Conservation (phyloP, 805 yeast genomes). For the Myxozyma melibiosi region DNA sequence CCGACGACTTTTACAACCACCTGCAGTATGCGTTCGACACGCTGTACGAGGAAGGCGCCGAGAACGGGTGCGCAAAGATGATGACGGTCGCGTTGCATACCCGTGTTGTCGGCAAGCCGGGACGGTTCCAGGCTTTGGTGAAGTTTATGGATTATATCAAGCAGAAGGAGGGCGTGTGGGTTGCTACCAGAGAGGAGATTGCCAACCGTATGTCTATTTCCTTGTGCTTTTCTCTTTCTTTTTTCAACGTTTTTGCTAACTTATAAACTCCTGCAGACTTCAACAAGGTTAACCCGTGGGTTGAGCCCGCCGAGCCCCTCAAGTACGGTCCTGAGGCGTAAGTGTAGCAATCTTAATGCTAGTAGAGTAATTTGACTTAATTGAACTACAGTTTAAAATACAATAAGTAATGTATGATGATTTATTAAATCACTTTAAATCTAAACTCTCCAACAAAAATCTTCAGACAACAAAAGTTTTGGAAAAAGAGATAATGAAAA, state of each 20-base stretch:
- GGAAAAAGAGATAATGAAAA: neutral
- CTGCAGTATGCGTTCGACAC: slow-evolving; percentile 45
- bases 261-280: slow-evolving; percentile 18
- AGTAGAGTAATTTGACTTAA: neutral
- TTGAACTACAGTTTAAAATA: no score
- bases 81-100: slow-evolving; percentile 47
- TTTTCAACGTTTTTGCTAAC: slow-evolving; percentile 1
- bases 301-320: slow-evolving; percentile 26
- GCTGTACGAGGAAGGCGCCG: slow-evolving; percentile 44
- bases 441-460: neutral
- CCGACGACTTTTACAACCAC: slow-evolving; percentile 41
- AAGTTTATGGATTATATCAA: slow-evolving; percentile 45
- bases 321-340: slow-evolving; percentile 28
- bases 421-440: no score
- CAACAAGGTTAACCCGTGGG: slow-evolving; percentile 30
- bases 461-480: neutral
- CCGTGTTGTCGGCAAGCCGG: slow-evolving; percentile 46
- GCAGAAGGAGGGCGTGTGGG: slow-evolving; percentile 45
- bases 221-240: neutral
- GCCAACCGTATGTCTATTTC: slow-evolving; percentile 37
- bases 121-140: slow-evolving; percentile 43
- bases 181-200: slow-evolving; percentile 45
- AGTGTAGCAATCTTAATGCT: neutral
- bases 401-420: neutral
- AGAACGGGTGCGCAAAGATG: slow-evolving; percentile 42